Percentiles rank a stretch among this genome's conserved stretches.
Evolutionary conservation across 169 alveolate genomes (phyloP).

Genomic region (Ichthyophthirius multifiliis): DNA sequence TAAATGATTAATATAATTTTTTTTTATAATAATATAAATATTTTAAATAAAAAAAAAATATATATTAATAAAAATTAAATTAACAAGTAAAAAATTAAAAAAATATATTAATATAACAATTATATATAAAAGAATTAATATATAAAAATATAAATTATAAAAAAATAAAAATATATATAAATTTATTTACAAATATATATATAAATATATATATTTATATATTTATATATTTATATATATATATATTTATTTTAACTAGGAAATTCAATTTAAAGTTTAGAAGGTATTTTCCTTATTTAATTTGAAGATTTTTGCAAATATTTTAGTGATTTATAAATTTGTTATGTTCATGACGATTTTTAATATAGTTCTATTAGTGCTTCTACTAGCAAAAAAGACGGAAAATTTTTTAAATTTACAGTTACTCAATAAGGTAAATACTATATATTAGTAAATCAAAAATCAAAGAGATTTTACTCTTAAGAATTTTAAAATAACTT

Average conservation of each 20-base stretch:
- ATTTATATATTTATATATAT: background rate
- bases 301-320: conserved; percentile 51
- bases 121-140: too few relatives aligned
- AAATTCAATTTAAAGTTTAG: too few relatives aligned
- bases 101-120: background rate
- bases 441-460: background rate
- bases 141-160: too few relatives aligned
- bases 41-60: too few relatives aligned
- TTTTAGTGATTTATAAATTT: conserved; percentile 47
- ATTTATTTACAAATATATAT: too few relatives aligned
- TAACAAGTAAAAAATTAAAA: too few relatives aligned
- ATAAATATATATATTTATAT: background rate
- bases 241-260: background rate
- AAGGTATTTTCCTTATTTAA: conserved; percentile 67
- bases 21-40: too few relatives aligned
- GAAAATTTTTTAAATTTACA: background rate
- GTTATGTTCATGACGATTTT: conserved; percentile 43
- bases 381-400: background rate
- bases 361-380: conserved; percentile 38
- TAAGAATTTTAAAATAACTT: background rate
- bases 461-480: background rate
- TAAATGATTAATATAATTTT: too few relatives aligned
- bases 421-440: background rate
- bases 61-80: too few relatives aligned
- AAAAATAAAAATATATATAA: too few relatives aligned